Evolutionary conservation across 1,284 basidiomycete species (phyloP), one percentile per base, ranked within the genome.

Genomic region (Leccinum brunneo-olivaceum): DNA sequence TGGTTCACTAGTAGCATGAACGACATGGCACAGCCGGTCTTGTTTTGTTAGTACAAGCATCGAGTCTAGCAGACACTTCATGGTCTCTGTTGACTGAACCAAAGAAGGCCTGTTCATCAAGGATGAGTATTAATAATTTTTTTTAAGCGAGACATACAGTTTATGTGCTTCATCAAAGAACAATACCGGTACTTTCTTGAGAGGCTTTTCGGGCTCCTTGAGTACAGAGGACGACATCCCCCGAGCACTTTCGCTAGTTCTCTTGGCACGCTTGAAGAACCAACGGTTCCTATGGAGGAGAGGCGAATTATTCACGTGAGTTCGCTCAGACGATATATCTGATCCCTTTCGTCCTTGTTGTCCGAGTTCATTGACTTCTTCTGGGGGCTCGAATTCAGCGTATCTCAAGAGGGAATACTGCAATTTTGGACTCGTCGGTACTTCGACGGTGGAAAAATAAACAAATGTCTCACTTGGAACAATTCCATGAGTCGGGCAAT

Each of bases 41-140:
- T 90, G 87, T 66, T 90, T 90, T 27, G 87, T 88, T 38, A 90
- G 67, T 12, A 90, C 88, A 15, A 90, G 75, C 75, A 89, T 84
- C 6, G 84, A 83, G 54, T 90, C 88, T 23, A 90, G 71, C 7
- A 90, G 65, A 50, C 79, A 82, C 58, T 88, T 90, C 82, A 90
- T 85, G 4, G 85, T 76, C 33, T 85, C 83, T 5, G 71, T 72
- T 0, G 84, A 85, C 51, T 82, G 78, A 32, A 89, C 84, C 43
- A 90, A 69, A 2, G 78, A 72, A 1, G 84, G 82, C 16, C 84
- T 86, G 45, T 37, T 33, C 29, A 20, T 27, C 39, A 33, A 27
- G 43, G 41, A 43, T 47, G 15, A 51, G 44, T 44, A 34, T 33
- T 39, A 21, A 24, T 38, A 34, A 16, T 18, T 23, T 32, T 35